These are phyloP conservation scores for Coemansia sp. DNA, from an alignment of 192 early-diverging fungal genomes.

Conservation along the genomic window DNA sequence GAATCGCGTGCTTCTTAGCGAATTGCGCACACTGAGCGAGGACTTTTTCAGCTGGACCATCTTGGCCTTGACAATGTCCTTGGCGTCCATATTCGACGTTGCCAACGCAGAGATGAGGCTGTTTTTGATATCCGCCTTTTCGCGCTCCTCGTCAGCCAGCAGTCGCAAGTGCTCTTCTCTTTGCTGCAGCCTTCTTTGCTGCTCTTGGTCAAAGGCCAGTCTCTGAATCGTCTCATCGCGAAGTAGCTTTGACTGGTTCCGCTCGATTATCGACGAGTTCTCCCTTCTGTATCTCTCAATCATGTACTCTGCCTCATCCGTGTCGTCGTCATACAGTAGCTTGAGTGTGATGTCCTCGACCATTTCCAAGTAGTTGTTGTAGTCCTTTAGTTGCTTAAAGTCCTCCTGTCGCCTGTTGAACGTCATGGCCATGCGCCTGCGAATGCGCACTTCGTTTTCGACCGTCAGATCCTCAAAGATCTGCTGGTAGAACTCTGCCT, in stretches of 20 bases:
- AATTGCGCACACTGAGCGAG: slow-evolving; percentile 32
- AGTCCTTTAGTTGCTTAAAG: slow-evolving; percentile 69
- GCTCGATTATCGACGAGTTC: slow-evolving; percentile 74
- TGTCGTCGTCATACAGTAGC: slow-evolving; percentile 82
- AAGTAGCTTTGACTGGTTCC: slow-evolving; percentile 56
- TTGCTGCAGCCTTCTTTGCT: slow-evolving; percentile 52
- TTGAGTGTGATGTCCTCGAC: slow-evolving; percentile 80
- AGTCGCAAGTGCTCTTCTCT: slow-evolving; percentile 70
- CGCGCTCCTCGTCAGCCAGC: slow-evolving; percentile 67
- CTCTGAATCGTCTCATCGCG: slow-evolving; percentile 58
- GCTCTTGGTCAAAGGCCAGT: slow-evolving; percentile 54
- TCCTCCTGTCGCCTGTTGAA: slow-evolving; percentile 93
- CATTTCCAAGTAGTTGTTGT: slow-evolving; percentile 91
- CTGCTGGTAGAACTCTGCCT: slow-evolving; percentile 79
- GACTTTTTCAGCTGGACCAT: slow-evolving; percentile 47
- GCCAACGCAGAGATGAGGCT: slow-evolving; percentile 73
- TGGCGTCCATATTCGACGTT: slow-evolving; percentile 45
- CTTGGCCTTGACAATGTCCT: slow-evolving; percentile 45
- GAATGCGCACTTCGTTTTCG: slow-evolving; percentile 88
- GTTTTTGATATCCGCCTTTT: slow-evolving; percentile 64
- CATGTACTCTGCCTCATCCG: slow-evolving; percentile 71
- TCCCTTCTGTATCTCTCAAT: slow-evolving; percentile 77
- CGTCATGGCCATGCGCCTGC: slow-evolving; percentile 68
- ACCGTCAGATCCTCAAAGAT: slow-evolving; percentile 94
- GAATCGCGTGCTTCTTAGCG: slow-evolving; percentile 22